A percentile compares a stretch with the other conserved stretches of the same genome.
Conservation (phyloP, 2,329 filamentous ascomycete species). For the Zymoseptoria brevis region DNA sequence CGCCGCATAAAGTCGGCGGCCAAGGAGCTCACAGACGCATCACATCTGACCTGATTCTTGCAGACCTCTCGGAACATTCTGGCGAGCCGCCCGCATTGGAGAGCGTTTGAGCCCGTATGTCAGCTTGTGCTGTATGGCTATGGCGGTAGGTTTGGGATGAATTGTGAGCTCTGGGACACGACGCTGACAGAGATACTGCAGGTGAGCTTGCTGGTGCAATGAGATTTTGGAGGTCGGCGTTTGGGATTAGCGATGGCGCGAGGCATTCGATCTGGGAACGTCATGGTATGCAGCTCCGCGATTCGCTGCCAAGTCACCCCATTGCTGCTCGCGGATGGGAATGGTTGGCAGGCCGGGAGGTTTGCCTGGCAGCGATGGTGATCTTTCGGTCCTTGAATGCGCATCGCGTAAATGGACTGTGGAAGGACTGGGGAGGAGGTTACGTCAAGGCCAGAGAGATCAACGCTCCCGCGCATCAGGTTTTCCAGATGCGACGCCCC, state of each 20-base stretch:
- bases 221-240: background rate
- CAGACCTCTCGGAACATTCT: conserved; percentile 65
- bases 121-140: conserved; percentile 82
- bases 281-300: background rate
- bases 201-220: background rate
- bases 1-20: background rate
- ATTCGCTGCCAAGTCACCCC: too few species aligned
- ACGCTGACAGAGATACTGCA: background rate
- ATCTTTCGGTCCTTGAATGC: too few species aligned
- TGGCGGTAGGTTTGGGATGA: conserved; percentile 62
- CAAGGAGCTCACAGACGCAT: background rate
- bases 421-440: too few species aligned
- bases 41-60: background rate
- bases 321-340: too few species aligned
- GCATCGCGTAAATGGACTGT: too few species aligned
- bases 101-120: conserved; percentile 93
- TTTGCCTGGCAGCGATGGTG: too few species aligned
- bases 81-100: conserved; percentile 89
- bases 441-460: too few species aligned
- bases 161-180: background rate
- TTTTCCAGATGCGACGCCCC: too few species aligned
- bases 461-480: too few species aligned
- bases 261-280: background rate
- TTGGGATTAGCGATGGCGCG: background rate
- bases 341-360: too few species aligned